Evolutionary conservation across 495 filamentous ascomycete species (phyloP).

Genomic region (Tuber umbilicatum): DNA sequence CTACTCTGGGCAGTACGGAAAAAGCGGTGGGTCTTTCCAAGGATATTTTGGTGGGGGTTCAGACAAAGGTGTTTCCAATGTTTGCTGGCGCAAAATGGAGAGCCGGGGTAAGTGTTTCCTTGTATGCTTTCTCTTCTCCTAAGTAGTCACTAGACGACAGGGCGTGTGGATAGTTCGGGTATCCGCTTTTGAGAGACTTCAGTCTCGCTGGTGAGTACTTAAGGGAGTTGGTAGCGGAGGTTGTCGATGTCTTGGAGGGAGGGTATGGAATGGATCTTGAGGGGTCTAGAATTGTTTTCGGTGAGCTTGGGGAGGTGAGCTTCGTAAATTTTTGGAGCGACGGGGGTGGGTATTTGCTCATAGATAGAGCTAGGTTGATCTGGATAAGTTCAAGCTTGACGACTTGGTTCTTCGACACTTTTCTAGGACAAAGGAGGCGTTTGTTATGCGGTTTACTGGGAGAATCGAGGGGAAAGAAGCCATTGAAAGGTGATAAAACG

Average conservation of each 20-base stretch:
- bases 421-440: background rate
- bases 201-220: conserved; percentile 2
- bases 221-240: conserved; percentile 5
- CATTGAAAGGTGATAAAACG: background rate
- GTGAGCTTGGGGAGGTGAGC: conserved; percentile 6
- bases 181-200: conserved; percentile 10
- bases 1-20: background rate
- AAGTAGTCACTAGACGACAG: background rate
- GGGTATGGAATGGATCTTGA: conserved; percentile 10
- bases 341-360: background rate
- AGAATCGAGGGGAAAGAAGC: background rate
- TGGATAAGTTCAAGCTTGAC: conserved; percentile 5
- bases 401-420: conserved; percentile 9
- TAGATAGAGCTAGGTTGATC: background rate
- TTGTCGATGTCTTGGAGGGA: conserved; percentile 7
- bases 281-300: background rate
- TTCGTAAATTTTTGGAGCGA: background rate
- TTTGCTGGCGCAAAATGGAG: background rate
- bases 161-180: background rate
- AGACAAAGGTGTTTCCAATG: background rate
- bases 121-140: background rate
- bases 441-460: conserved; percentile 9
- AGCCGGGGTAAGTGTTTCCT: background rate
- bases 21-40: background rate
- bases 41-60: background rate